Evolutionary conservation across 306 rosid species (phyloP), one percentile per base, ranked within the genome.

Genomic region (Psophocarpus tetragonolobus): DNA sequence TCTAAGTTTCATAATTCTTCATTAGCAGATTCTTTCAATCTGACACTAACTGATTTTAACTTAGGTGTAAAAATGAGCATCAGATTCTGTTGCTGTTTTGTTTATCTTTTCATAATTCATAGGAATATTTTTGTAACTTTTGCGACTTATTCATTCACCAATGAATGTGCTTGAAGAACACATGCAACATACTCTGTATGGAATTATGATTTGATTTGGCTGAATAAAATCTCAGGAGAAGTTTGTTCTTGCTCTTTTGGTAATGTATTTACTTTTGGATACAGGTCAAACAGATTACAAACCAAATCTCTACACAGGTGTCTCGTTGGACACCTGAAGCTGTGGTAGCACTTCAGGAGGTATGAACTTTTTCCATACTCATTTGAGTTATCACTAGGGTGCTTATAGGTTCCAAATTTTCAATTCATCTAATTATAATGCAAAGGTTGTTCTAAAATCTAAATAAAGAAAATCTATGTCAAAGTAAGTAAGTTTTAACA

Each of bases 311-410:
- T 74, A 61, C 58, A 0, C 24, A 73, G 21, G 77, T 88, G 58
- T 47, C 27, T 1, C 92, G 94, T 35, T 93, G 98, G 98, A 74
- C 89, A 42, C 82, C 97, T 26, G 98, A 90, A 81, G 98, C 97
- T 35, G 68, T 91, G 64, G 0, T 87, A 50, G 87, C 93, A 66
- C 84, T 91, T 51, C 98, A 93, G 73, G 98, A 93, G 91, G 98
- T 93, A 86, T 47, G 11, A 17, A 66, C 71, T 54, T 74, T 64
- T 76, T 79, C 56, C 78, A 30, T 51, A 62, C 66, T 17, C 77
- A 54, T 64, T 76, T 77, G 21, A 57, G 65, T 60, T 20, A 36
- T 79, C 6, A n/a, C 20, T 47, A 35, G 57, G 35, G 15, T 42
- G 51, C 71, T 53, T 41, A 44, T 64, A 14, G 35, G 67, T 66